A percentile compares a stretch with the other conserved stretches of the same genome.
These are phyloP conservation scores for Coniella lustricola DNA, from an alignment of 2,329 filamentous ascomycete species.

Conservation along the genomic window DNA sequence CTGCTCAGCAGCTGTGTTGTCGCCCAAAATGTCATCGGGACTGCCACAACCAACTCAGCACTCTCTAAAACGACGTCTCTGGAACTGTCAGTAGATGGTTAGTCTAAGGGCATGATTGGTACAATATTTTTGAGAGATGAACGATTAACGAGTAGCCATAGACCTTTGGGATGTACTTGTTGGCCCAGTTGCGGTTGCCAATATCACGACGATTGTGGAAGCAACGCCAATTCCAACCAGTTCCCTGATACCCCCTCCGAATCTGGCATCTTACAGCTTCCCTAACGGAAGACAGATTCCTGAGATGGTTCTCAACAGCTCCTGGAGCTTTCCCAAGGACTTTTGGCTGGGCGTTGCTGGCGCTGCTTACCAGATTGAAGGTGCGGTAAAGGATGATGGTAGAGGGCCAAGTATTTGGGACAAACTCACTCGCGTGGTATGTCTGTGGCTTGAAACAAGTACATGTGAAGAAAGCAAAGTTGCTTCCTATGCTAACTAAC, in stretches of 20 bases:
- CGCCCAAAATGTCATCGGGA: not conserved
- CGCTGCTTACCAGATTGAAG: constrained; percentile 9
- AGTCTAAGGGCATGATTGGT: not conserved
- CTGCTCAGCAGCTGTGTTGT: constrained; percentile 6
- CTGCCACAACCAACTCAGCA: not conserved
- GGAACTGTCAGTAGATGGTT: constrained; percentile 4
- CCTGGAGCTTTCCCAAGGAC: constrained; percentile 12
- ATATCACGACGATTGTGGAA: constrained; percentile 5
- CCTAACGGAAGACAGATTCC: constrained; percentile 6
- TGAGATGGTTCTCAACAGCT: not conserved
- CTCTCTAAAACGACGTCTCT: constrained; percentile 4
- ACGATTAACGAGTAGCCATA: not conserved
- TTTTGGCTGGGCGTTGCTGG: constrained; percentile 8
- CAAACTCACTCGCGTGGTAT: constrained; percentile 2
- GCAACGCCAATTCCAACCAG: constrained; percentile 6
- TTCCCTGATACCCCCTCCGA: constrained; percentile 5
- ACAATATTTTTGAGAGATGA: too few relatives aligned
- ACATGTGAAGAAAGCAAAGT: too few relatives aligned
- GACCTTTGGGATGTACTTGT: constrained; percentile 6
- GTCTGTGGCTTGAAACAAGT: too few relatives aligned
- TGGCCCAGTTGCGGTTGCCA: constrained; percentile 8
- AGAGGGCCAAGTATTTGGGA: constrained; percentile 8
- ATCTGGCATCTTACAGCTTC: constrained; percentile 32
- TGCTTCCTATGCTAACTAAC: not conserved
- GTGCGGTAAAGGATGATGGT: constrained; percentile 10